A percentile compares a stretch with the other conserved stretches of the same genome.
Conservation (phyloP, 768 basidiomycete genomes). For the Exsudoporus frostii region DNA sequence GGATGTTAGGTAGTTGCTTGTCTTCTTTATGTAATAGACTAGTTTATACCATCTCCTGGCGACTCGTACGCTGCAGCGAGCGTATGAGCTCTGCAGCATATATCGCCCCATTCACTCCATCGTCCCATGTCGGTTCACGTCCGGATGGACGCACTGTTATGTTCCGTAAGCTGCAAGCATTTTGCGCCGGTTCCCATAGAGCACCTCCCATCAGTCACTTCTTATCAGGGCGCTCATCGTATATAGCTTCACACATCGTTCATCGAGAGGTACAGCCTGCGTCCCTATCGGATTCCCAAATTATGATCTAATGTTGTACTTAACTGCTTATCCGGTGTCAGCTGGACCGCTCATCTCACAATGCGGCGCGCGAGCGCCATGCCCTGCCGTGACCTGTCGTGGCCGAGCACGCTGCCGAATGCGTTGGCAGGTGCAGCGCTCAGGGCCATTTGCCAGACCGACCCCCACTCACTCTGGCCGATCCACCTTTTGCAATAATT, state of each 20-base stretch:
- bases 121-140: not conserved
- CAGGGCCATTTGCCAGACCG: not conserved
- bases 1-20: conserved; percentile 37
- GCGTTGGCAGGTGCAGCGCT: not conserved
- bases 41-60: conserved; percentile 7
- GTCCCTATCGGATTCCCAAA: conserved; percentile 32
- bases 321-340: conserved; percentile 22
- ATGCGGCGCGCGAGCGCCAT: not conserved
- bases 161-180: conserved; percentile 13
- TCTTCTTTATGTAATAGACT: conserved; percentile 43
- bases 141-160: not conserved
- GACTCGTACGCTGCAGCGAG: not conserved
- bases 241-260: conserved; percentile 34
- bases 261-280: conserved; percentile 24
- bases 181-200: conserved; percentile 28
- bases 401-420: conserved; percentile 24
- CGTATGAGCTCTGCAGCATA: not conserved
- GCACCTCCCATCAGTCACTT: conserved; percentile 48
- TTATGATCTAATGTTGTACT: conserved; percentile 20
- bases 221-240: conserved; percentile 43
- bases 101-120: not conserved
- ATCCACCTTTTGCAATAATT: not conserved
- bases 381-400: not conserved
- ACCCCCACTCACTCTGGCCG: not conserved
- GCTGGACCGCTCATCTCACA: conserved; percentile 19